These are phyloP conservation scores for Lodderomyces orthopsilosis DNA, from an alignment of 1,139 yeast genomes.

Conservation along the genomic window DNA sequence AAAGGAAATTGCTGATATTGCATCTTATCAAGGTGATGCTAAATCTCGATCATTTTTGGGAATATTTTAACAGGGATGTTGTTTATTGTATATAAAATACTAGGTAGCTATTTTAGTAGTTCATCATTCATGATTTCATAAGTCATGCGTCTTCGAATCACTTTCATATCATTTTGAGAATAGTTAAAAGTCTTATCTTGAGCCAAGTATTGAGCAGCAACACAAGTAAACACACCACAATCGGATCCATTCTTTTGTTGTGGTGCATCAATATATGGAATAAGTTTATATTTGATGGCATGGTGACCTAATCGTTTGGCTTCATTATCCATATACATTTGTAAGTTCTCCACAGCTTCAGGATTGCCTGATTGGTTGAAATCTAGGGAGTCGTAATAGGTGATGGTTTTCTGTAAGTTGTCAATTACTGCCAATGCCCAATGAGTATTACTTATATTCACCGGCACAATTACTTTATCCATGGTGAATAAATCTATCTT, in stretches of 20 bases:
- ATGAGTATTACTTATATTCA: constrained; percentile 78
- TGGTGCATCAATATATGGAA: constrained; percentile 55
- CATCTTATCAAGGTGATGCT: constrained; percentile 3
- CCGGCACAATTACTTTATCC: constrained; percentile 74
- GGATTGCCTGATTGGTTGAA: constrained; percentile 50
- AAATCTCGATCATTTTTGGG: constrained; percentile 11
- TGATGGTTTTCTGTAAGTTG: constrained; percentile 53
- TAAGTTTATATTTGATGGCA: constrained; percentile 32
- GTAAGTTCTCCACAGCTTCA: constrained; percentile 51
- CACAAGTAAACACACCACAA: constrained; percentile 93
- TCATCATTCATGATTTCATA: constrained; percentile 35
- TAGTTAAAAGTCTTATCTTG: constrained; percentile 48
- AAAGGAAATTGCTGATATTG: constrained; percentile 15
- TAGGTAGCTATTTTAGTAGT: constrained; percentile 15
- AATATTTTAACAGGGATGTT: too few relatives aligned
- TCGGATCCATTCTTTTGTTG: constrained; percentile 89
- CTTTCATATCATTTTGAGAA: constrained; percentile 67
- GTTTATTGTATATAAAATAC: too few relatives aligned
- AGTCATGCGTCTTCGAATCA: constrained; percentile 71
- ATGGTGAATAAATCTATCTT: constrained; percentile 65
- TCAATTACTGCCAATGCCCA: constrained; percentile 91
- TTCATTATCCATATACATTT: constrained; percentile 60
- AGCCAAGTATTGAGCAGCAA: constrained; percentile 65
- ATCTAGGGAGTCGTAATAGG: constrained; percentile 72
- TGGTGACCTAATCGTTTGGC: constrained; percentile 43